Percentiles rank a stretch among this genome's conserved stretches.
phyloP scores from a whole-genome alignment of 345 rosid genomes.

The Cardamine chenopodiifolia region DNA sequence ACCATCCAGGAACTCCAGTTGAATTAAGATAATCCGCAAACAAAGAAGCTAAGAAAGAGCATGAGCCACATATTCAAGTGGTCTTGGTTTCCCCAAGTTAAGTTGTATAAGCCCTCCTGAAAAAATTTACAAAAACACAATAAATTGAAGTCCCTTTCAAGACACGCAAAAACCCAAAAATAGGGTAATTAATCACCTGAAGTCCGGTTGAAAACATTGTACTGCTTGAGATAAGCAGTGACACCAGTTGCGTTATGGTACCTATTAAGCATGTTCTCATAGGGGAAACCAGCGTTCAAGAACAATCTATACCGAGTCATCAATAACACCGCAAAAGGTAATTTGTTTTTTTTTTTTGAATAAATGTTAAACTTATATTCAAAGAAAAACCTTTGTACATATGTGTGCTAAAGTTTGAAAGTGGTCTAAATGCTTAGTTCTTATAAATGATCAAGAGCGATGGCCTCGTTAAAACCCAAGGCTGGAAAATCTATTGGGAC shows the following conservation, averaged over 20 bases:
- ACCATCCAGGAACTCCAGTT: constrained; percentile 64
- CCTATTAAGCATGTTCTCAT: constrained; percentile 75
- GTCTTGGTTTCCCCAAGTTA: constrained; percentile 59
- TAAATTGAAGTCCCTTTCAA: not conserved
- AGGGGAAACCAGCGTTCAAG: constrained; percentile 78
- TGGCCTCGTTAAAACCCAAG: too few relatives aligned
- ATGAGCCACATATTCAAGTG: constrained; percentile 65
- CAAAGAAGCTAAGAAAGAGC: constrained; percentile 78
- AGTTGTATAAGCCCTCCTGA: constrained; percentile 73
- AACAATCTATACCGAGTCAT: constrained; percentile 73
- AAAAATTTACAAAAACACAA: constrained; percentile 13
- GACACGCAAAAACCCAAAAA: not conserved
- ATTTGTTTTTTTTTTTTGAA: too few relatives aligned
- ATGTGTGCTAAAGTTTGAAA: too few relatives aligned
- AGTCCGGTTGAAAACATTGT: constrained; percentile 69
- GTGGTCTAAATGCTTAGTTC: too few relatives aligned
- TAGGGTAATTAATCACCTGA: constrained; percentile 49
- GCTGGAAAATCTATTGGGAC: too few relatives aligned
- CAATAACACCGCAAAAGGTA: constrained; percentile 86
- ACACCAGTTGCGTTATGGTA: constrained; percentile 71
- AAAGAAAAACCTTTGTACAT: too few relatives aligned
- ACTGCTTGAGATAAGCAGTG: constrained; percentile 65
- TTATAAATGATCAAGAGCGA: too few relatives aligned
- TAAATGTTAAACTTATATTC: too few relatives aligned
- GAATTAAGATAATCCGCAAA: constrained; percentile 77